Conservation (phyloP, 148 eudicot species). For the Spergularia bocconei region DNA sequence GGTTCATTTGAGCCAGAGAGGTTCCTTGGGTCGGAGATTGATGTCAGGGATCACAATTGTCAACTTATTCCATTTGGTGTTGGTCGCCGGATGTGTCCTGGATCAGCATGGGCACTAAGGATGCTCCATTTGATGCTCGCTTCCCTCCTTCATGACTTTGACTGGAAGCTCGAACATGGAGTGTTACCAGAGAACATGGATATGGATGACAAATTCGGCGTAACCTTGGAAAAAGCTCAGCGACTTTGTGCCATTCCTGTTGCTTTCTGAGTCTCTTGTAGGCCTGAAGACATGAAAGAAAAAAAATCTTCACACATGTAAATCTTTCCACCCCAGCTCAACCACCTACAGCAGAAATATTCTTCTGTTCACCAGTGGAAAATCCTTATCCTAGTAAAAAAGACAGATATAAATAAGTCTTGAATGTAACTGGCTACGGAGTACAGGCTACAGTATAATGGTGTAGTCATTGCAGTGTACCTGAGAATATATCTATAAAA, state of each 20-base stretch:
- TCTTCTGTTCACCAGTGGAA: too few species aligned
- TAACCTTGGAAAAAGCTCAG: constrained; percentile 16
- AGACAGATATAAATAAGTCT: too few species aligned
- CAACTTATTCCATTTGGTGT: constrained; percentile 23
- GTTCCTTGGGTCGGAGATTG: background rate
- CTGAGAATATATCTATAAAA: too few species aligned
- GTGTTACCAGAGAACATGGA: background rate
- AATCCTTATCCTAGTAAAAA: too few species aligned
- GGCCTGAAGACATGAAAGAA: too few species aligned
- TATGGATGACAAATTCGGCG: constrained; percentile 13
- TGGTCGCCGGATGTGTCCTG: constrained; percentile 19
- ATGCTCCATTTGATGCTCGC: constrained; percentile 20
- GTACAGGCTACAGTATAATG: too few species aligned
- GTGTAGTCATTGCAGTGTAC: too few species aligned
- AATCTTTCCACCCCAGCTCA: too few species aligned
- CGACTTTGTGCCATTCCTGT: constrained; percentile 3
- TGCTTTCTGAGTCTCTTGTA: background rate
- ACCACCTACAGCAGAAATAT: too few species aligned
- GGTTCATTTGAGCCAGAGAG: constrained; percentile 19
- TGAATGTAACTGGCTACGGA: too few species aligned
- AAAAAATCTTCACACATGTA: too few species aligned
- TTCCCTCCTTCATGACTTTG: constrained; percentile 14
- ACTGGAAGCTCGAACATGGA: constrained; percentile 17
- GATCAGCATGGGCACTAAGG: constrained; percentile 11
- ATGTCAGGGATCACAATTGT: constrained; percentile 7